Evolutionary conservation across 2,329 filamentous ascomycete species (phyloP).

Genomic region (Sclerotinia trifoliorum): DNA sequence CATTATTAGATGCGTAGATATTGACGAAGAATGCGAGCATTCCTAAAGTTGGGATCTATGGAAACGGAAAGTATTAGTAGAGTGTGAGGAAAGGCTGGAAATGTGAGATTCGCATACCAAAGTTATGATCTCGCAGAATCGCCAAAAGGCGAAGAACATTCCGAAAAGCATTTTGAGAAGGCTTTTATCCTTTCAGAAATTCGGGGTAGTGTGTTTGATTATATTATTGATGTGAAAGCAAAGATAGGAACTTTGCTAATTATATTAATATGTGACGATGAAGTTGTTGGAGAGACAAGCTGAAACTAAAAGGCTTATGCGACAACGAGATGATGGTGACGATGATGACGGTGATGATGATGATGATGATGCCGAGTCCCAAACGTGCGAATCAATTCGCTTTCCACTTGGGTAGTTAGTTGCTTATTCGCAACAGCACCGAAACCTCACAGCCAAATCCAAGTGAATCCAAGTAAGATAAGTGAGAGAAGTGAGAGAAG

Average conservation of each 20-base stretch:
- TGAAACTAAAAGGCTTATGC: slow-evolving; percentile 17
- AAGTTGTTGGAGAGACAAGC: not conserved
- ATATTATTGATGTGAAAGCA: not conserved
- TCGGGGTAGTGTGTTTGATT: not conserved
- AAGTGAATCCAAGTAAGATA: not conserved
- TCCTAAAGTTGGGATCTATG: slow-evolving; percentile 62
- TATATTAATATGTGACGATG: not conserved
- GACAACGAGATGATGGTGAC: slow-evolving; percentile 10
- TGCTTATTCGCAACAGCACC: slow-evolving; percentile 1
- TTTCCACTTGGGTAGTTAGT: not conserved
- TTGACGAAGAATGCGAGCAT: slow-evolving; percentile 68
- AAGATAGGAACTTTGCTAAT: not conserved
- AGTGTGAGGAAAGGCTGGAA: not conserved
- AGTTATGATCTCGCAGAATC: slow-evolving; percentile 61
- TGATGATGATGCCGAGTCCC: not conserved
- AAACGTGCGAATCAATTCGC: slow-evolving; percentile 8
- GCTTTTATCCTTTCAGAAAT: not conserved
- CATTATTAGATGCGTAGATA: slow-evolving; percentile 55
- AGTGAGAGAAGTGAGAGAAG: not conserved
- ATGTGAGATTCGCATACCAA: slow-evolving; percentile 48
- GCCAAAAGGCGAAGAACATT: slow-evolving; percentile 61
- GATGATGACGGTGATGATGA: not conserved
- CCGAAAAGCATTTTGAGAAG: slow-evolving; percentile 56
- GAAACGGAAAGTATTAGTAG: slow-evolving; percentile 14
- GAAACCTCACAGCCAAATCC: not conserved